Conservation (phyloP, 148 eudicot species). For the Diospyros kaki region DNA sequence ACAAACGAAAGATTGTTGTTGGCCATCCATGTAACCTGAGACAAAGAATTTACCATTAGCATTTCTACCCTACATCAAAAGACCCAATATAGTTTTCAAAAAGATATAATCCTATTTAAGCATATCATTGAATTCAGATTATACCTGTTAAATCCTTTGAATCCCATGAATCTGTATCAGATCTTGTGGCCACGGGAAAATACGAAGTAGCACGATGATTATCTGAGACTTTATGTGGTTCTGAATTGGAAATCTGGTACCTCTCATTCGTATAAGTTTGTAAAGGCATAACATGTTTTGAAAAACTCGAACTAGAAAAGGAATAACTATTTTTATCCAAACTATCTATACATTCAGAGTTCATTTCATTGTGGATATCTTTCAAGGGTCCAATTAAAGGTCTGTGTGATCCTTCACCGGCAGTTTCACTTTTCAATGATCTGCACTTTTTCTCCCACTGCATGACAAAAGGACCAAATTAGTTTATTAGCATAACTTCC, state of each 20-base stretch:
- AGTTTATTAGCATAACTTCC: slow-evolving; percentile 7
- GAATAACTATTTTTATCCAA: slow-evolving; percentile 42
- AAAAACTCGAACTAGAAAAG: slow-evolving; percentile 36
- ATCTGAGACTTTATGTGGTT: slow-evolving; percentile 31
- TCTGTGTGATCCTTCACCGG: slow-evolving; percentile 37
- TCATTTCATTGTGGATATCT: slow-evolving; percentile 81
- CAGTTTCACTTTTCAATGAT: slow-evolving; percentile 36
- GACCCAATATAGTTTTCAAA: neutral
- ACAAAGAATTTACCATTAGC: neutral
- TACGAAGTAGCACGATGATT: slow-evolving; percentile 20
- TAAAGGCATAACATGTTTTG: slow-evolving; percentile 92
- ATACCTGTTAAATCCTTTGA: slow-evolving; percentile 36
- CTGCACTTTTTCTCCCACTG: slow-evolving; percentile 92
- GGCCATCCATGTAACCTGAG: slow-evolving; percentile 31
- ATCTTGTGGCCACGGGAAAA: slow-evolving; percentile 21
- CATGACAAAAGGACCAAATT: slow-evolving; percentile 20
- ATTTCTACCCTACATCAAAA: neutral
- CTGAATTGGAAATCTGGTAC: slow-evolving; percentile 60
- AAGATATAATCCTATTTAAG: neutral
- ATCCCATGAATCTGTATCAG: slow-evolving; percentile 15
- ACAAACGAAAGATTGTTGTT: slow-evolving; percentile 19
- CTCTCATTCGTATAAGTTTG: slow-evolving; percentile 85
- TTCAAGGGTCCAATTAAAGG: slow-evolving; percentile 38
- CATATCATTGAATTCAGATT: neutral
- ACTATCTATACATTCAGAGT: slow-evolving; percentile 49